phyloP scores from a whole-genome alignment of 1,284 basidiomycete species.

The Ceratorhiza oryzae-sativae region DNA sequence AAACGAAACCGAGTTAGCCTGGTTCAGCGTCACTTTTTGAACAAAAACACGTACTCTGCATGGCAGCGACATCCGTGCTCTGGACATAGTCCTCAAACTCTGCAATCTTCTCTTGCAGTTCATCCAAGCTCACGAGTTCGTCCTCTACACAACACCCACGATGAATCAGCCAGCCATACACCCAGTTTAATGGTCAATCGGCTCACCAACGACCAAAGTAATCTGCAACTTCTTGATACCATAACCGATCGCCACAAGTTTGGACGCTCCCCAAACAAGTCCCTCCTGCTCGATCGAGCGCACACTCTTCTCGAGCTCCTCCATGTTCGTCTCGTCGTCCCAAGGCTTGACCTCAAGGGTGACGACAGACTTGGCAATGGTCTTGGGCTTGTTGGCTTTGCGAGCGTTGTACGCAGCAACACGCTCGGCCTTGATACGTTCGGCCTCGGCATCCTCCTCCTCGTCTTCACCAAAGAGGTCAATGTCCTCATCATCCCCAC shows the following conservation, averaged over 20 bases:
- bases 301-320: constrained; percentile 80
- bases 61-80: constrained; percentile 89
- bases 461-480: constrained; percentile 91
- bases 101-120: constrained; percentile 88
- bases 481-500: constrained; percentile 88
- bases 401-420: constrained; percentile 92
- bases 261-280: constrained; percentile 93
- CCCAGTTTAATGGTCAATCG: background rate
- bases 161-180: constrained; percentile 32
- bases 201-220: constrained; percentile 90
- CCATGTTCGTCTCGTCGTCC: constrained; percentile 99
- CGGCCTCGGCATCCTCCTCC: constrained; percentile 91
- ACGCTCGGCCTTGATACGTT: constrained; percentile 94
- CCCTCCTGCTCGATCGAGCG: constrained; percentile 90
- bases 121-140: constrained; percentile 92
- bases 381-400: constrained; percentile 92
- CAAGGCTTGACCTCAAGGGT: constrained; percentile 98
- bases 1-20: background rate
- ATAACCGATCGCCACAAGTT: constrained; percentile 92
- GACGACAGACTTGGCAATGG: constrained; percentile 92
- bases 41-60: constrained; percentile 72
- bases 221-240: constrained; percentile 94
- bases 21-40: background rate
- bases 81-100: constrained; percentile 97
- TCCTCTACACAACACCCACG: constrained; percentile 67